Conservation (phyloP, 2,329 filamentous ascomycete genomes). For the Apiospora phragmitis region DNA sequence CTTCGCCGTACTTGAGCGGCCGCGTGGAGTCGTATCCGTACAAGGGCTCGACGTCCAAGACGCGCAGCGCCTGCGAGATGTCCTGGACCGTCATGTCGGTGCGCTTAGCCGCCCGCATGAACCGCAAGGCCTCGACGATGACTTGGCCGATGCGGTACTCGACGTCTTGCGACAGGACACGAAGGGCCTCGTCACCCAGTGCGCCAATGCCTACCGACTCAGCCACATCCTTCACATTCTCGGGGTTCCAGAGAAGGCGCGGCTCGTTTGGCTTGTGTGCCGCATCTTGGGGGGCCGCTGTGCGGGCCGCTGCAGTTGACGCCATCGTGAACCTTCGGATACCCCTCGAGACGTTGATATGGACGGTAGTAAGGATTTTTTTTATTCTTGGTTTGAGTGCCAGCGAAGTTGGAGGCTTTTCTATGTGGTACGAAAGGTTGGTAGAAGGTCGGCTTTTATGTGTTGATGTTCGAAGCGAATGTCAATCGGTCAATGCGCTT, state of each 20-base stretch:
- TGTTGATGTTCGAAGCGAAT: not conserved
- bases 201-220: conserved; percentile 88
- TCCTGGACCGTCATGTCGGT: conserved; percentile 89
- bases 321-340: conserved; percentile 22
- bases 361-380: not conserved
- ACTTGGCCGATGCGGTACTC: conserved; percentile 95
- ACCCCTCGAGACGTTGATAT: not conserved
- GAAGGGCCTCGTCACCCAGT: conserved; percentile 82
- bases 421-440: not conserved
- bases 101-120: conserved; percentile 89
- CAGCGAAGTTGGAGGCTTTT: not conserved
- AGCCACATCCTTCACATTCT: conserved; percentile 93
- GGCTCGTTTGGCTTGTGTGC: conserved; percentile 25
- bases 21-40: conserved; percentile 95
- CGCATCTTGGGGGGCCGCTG: conserved; percentile 22
- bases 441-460: not conserved
- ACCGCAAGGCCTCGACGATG: conserved; percentile 89
- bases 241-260: conserved; percentile 82
- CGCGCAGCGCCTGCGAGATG: conserved; percentile 79
- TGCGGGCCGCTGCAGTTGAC: conserved; percentile 23
- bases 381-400: not conserved
- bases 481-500: not conserved
- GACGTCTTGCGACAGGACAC: conserved; percentile 87
- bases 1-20: conserved; percentile 88
- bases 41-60: conserved; percentile 89